Base-by-base conservation (phyloP, 331 rosid genomes). In the Malus hybrid region DNA sequence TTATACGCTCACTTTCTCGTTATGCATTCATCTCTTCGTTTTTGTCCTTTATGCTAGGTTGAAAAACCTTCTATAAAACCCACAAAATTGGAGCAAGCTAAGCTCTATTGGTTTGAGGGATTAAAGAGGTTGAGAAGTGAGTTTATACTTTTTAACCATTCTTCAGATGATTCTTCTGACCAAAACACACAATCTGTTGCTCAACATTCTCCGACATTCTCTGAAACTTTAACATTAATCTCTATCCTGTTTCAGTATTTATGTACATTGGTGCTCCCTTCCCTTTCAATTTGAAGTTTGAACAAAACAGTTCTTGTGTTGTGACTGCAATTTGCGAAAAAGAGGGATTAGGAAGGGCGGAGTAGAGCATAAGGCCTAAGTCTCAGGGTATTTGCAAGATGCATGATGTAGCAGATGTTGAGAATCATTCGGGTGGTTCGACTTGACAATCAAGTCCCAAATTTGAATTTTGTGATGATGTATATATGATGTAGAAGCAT, bases 141-240 rank as follows among this genome's bases (percentile, higher is more conserved):
- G 28, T 8, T 7, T 22, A 8, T 34, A 57, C 18, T 20, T 57
- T 34, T 72, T 56, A 36, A 34, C 76, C 76, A 58, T 34, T 56
- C 56, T 61, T 56, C 62, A 5, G 22, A 19, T 20, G 36, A 57
- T n/a, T 57, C 67, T 57, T 72, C 26, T 15, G 24, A 58, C 67
- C 22, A 15, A 39, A 39, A 39, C 66, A 22, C 24, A 58, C 76
- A 72, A 26, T 72, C 22, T 20, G 28, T 50, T 72, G 68, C 76
- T 58, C 76, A 74, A 74, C 72, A 71, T 68, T 66, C 79, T 56
- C 15, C 22, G 64, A 46, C 75, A 42, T 78, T 64, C 64, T 55
- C 69, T 68, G 44, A 36, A 36, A 36, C 44, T 8, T 36, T 36
- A 36, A 36, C 44, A 36, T 36, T 42, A 42, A 10, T 42, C 48